Percentiles rank a stretch among this genome's conserved stretches.
Evolutionary conservation across 164 flowering plant species (phyloP).

Genomic region (Aristolochia fimbriata): DNA sequence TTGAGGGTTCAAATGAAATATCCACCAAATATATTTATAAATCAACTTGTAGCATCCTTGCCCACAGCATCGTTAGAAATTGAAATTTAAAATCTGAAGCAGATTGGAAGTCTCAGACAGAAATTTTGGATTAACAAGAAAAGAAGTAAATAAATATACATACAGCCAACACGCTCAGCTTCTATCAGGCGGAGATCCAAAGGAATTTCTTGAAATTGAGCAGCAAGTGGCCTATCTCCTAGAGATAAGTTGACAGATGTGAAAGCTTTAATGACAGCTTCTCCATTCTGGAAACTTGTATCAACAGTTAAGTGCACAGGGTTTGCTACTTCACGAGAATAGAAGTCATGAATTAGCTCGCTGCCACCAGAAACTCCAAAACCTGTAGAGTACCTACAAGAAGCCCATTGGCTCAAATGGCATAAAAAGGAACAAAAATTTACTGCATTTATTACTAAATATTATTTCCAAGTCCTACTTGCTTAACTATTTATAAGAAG

Average conservation of each 20-base stretch:
- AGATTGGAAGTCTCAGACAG: not conserved
- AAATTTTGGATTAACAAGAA: not conserved
- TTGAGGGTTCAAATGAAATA: too few species aligned
- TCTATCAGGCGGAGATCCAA: slow-evolving; percentile 82
- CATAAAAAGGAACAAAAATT: too few species aligned
- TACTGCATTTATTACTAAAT: too few species aligned
- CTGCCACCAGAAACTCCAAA: slow-evolving; percentile 85
- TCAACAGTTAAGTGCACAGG: slow-evolving; percentile 92
- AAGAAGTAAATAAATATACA: slow-evolving; percentile 13
- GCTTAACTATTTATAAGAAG: too few species aligned
- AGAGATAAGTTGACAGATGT: slow-evolving; percentile 63
- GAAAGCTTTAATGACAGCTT: slow-evolving; percentile 67
- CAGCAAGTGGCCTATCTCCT: slow-evolving; percentile 82
- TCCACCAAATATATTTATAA: too few species aligned
- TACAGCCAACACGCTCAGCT: slow-evolving; percentile 94
- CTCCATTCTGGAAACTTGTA: slow-evolving; percentile 72
- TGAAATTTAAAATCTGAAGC: too few species aligned
- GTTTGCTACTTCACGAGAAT: slow-evolving; percentile 75
- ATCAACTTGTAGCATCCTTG: too few species aligned
- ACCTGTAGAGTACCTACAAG: slow-evolving; percentile 88
- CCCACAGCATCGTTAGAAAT: too few species aligned
- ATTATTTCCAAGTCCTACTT: too few species aligned
- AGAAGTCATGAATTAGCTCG: slow-evolving; percentile 87
- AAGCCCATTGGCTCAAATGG: too few species aligned
- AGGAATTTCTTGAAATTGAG: slow-evolving; percentile 93